Base-by-base conservation (phyloP, 1,139 yeast species). In the Diutina ranongensis region DNA sequence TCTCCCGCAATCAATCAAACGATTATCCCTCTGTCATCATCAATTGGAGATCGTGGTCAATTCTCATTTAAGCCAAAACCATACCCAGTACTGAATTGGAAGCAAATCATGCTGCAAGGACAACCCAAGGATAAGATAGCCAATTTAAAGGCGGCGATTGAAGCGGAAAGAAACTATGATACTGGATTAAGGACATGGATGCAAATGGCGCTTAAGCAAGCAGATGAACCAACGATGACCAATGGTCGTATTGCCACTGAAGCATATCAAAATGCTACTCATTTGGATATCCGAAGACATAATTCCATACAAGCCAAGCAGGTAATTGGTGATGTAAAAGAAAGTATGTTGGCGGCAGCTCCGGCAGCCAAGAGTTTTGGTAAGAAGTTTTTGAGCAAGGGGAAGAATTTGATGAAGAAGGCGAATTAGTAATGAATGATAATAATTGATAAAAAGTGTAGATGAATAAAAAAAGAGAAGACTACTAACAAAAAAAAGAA, bases 181-280 rank as follows among this genome's bases (percentile, higher is more conserved):
- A 22, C 42, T 10, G 42, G 42, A n/a, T 25, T 38, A 5, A 15
- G 15, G 9, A 15, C 25, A 21, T 38, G 42, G 42, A 22, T 38
- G 22, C 31, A 15, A 15, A 21, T 25, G 13, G 32, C 25, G 20
- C n/a, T 38, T 8, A 22, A 16, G 12, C 42, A 38, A 18, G 20
- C n/a, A 18, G 21, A 15, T n/a, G 42, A 22, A 16, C 42, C 42
- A 7, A 16, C 27, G 5, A 68, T 71, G 44, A 74, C 68, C 50
- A 68, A 71, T 49, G 75, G 76, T 2, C 62, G 63, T 45, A 62
- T 71, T 41, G 75, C 75, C 0, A 59, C 72, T 5, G 67, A 67
- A 45, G 75, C 74, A 2, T 71, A 71, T 51, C 72, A 67, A 51
- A 70, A 70, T 56, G 76, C 76, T 2, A 56, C 72, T 2, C 75